Conservation (phyloP, 106 monocot species). For the Dendrobium nobile region DNA sequence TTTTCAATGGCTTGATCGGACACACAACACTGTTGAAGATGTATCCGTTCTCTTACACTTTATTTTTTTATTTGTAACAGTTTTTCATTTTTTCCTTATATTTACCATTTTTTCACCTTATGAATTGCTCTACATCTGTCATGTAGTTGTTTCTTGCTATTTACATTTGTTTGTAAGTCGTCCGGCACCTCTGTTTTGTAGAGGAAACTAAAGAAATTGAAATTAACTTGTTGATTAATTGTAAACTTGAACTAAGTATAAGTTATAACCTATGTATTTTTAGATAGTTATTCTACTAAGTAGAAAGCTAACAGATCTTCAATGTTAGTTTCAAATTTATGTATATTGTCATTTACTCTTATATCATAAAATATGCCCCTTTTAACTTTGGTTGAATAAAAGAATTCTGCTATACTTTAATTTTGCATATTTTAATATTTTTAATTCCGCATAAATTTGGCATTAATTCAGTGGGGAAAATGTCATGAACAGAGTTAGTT, state of each 20-base stretch:
- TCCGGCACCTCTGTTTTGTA: neutral
- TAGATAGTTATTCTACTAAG: neutral
- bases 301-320: neutral
- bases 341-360: neutral
- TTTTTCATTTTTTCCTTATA: neutral
- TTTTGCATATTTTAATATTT: neutral
- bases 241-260: neutral
- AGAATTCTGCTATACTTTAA: neutral
- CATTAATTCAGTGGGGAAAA: neutral
- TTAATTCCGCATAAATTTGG: neutral
- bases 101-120: neutral
- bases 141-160: neutral
- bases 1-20: slow-evolving; percentile 95
- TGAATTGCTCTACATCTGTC: neutral
- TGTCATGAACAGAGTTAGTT: neutral
- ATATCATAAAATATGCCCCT: neutral
- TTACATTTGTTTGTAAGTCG: neutral
- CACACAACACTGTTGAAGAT: slow-evolving; percentile 52
- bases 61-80: neutral
- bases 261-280: too few relatives aligned
- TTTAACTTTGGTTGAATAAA: neutral
- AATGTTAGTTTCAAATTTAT: neutral
- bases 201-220: neutral
- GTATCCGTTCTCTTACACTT: slow-evolving; percentile 40
- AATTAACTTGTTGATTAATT: neutral